Evolutionary conservation across 139 green algal genomes (phyloP), one percentile per base, ranked within the genome.

Genomic region (Closterium sp.): DNA sequence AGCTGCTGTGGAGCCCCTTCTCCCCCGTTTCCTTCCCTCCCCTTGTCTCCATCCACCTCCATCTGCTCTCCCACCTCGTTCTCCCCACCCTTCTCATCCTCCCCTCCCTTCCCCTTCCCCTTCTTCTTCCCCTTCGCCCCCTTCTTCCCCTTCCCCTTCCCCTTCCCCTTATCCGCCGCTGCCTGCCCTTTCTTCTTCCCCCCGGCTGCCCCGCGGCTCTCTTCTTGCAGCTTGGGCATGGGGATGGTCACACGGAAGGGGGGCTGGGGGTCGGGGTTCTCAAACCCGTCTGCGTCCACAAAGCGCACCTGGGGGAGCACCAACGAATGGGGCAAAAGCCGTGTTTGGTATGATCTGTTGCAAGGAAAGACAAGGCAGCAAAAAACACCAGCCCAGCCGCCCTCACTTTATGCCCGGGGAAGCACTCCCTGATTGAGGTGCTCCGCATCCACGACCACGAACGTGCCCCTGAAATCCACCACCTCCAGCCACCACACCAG

Each of bases 171-270:
- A 21, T 28, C 30, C 86, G 87, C 30, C n/a, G 9, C 86, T 23
- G 16, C 30, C 86, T 23, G 9, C 31, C 31, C 86, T 5, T 85
- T 69, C 86, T 69, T 23, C 83, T 86, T 9, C 83, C 30, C 83
- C 83, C 19, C 33, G 7, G 33, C 85, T 23, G 30, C 85, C 16
- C 55, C 55, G 25, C 12, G 55, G 16, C 88, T 89, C 66, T 88
- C 88, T 8, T 87, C 66, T 89, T 34, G 34, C 10, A 33, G 19
- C 88, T 88, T 34, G 0, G 25, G 28, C 88, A 34, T 28, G 19
- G 91, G 55, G 16, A 99, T 98, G 4, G 96, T 98, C 89, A 98
- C 92, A 84, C 96, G 96, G 96, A 97, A 99, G 31, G 97, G 97
- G 0, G 96, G 96, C 32, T 93, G 34, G 66, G 83, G 91, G 34